A percentile compares a stretch with the other conserved stretches of the same genome.
Conservation (phyloP, 2,329 filamentous ascomycete species). For the Phialemoniopsis sp. region DNA sequence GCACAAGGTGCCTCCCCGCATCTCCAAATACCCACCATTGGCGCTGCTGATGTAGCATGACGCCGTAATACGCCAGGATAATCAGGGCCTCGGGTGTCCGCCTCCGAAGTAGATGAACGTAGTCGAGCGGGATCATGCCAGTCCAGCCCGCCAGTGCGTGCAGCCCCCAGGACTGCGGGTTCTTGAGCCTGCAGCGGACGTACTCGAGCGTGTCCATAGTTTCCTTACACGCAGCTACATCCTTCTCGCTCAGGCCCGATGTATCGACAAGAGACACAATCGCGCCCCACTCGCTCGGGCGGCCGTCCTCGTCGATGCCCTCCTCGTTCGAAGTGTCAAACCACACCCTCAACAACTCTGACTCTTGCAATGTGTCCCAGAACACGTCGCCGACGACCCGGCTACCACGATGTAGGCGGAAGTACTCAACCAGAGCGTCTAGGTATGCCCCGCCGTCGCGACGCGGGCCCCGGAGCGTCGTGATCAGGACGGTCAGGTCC, state of each 20-base stretch:
- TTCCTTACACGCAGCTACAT: conserved; percentile 14
- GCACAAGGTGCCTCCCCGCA: conserved; percentile 21
- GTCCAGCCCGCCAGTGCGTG: conserved; percentile 29
- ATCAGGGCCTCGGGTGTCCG: conserved; percentile 32
- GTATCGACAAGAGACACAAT: conserved; percentile 5
- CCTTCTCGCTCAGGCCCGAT: conserved; percentile 20
- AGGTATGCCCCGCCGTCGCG: conserved; percentile 33
- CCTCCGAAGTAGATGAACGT: conserved; percentile 26
- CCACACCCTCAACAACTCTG: conserved; percentile 17
- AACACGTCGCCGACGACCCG: conserved; percentile 25
- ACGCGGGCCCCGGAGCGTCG: conserved; percentile 33
- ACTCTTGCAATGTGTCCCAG: conserved; percentile 27
- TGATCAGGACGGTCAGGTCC: conserved; percentile 43
- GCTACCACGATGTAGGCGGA: conserved; percentile 37
- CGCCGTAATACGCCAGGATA: conserved; percentile 35
- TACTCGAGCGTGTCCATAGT: background rate
- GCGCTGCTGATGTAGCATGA: conserved; percentile 30
- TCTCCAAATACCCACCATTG: conserved; percentile 26
- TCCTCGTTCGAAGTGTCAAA: conserved; percentile 7
- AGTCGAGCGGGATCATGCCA: conserved; percentile 24
- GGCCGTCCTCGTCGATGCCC: conserved; percentile 16
- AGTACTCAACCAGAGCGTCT: conserved; percentile 32
- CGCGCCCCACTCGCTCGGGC: background rate
- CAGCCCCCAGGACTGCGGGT: conserved; percentile 2
- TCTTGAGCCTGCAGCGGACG: too few relatives aligned